These are phyloP conservation scores for Berkeleyomyces basicola DNA, from an alignment of 2,329 filamentous ascomycete species.

Conservation along the genomic window DNA sequence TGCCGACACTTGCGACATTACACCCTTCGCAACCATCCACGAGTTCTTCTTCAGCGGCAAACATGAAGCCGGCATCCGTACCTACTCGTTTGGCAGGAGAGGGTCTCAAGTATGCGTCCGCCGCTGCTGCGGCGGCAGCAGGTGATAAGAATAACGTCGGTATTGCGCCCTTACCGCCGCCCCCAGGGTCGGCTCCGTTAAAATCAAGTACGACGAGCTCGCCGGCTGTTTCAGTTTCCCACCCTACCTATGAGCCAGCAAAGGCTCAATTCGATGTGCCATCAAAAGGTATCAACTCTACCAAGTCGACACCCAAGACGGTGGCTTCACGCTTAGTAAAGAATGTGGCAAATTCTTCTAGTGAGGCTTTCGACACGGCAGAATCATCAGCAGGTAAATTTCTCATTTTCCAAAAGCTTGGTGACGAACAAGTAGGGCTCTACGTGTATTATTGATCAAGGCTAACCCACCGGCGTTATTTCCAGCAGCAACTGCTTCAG, in stretches of 20 bases:
- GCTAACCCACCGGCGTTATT: background rate
- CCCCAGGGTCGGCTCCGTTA: slow-evolving; percentile 43
- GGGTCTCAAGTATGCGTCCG: slow-evolving; percentile 89
- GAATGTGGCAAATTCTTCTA: slow-evolving; percentile 25
- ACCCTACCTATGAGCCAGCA: slow-evolving; percentile 23
- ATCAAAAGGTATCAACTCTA: slow-evolving; percentile 25
- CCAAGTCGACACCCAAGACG: slow-evolving; percentile 20
- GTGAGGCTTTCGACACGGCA: slow-evolving; percentile 25
- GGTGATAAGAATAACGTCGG: slow-evolving; percentile 78
- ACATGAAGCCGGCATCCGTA: slow-evolving; percentile 85
- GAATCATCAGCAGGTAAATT: slow-evolving; percentile 30
- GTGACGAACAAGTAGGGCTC: slow-evolving; percentile 9
- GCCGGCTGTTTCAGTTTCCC: slow-evolving; percentile 31
- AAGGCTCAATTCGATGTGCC: slow-evolving; percentile 23
- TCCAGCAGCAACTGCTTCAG: slow-evolving; percentile 40
- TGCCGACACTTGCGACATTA: slow-evolving; percentile 82
- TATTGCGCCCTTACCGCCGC: slow-evolving; percentile 83
- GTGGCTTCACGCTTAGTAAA: slow-evolving; percentile 9
- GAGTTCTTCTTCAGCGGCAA: slow-evolving; percentile 40
- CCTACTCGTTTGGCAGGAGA: slow-evolving; percentile 76
- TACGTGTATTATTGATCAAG: background rate
- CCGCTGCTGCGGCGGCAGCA: slow-evolving; percentile 81
- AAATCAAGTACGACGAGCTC: slow-evolving; percentile 39
- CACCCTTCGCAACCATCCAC: slow-evolving; percentile 53
- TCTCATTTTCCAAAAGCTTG: background rate